Evolutionary conservation across 2,329 filamentous ascomycete species (phyloP).

Genomic region (Xylariaceae sp.): DNA sequence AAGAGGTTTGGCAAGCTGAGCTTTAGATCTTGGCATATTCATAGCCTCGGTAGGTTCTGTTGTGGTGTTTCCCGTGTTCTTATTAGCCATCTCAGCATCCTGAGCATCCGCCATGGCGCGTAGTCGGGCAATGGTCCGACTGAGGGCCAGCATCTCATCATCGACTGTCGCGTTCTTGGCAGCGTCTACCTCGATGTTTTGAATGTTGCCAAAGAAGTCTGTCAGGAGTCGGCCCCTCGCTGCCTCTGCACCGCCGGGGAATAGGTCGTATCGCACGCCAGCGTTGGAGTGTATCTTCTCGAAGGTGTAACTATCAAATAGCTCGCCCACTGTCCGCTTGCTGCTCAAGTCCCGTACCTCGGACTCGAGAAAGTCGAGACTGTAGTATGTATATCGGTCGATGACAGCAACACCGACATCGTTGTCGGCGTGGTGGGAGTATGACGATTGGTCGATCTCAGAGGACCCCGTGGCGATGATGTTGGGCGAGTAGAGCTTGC

Average conservation of each 20-base stretch:
- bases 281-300: slow-evolving; percentile 91
- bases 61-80: slow-evolving; percentile 20
- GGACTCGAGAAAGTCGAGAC: slow-evolving; percentile 90
- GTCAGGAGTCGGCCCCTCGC: slow-evolving; percentile 79
- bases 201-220: slow-evolving; percentile 97
- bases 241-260: slow-evolving; percentile 72
- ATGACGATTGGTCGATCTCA: slow-evolving; percentile 91
- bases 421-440: slow-evolving; percentile 96
- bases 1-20: slow-evolving; percentile 53
- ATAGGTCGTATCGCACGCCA: slow-evolving; percentile 92
- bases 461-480: slow-evolving; percentile 97
- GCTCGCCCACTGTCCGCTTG: slow-evolving; percentile 84
- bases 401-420: slow-evolving; percentile 98
- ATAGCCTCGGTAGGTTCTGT: slow-evolving; percentile 24
- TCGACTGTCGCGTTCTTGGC: slow-evolving; percentile 53
- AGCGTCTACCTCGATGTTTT: slow-evolving; percentile 85
- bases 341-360: slow-evolving; percentile 80
- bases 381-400: slow-evolving; percentile 97
- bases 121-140: slow-evolving; percentile 56
- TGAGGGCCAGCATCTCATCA: slow-evolving; percentile 73
- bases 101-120: slow-evolving; percentile 45
- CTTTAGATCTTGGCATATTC: slow-evolving; percentile 31
- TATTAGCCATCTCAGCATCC: slow-evolving; percentile 31
- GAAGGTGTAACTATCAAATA: slow-evolving; percentile 95
- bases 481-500: slow-evolving; percentile 94